Evolutionary conservation across 2,329 filamentous ascomycete species (phyloP), one percentile per base, ranked within the genome.

Genomic region (Pseudogymnoascus sp.): DNA sequence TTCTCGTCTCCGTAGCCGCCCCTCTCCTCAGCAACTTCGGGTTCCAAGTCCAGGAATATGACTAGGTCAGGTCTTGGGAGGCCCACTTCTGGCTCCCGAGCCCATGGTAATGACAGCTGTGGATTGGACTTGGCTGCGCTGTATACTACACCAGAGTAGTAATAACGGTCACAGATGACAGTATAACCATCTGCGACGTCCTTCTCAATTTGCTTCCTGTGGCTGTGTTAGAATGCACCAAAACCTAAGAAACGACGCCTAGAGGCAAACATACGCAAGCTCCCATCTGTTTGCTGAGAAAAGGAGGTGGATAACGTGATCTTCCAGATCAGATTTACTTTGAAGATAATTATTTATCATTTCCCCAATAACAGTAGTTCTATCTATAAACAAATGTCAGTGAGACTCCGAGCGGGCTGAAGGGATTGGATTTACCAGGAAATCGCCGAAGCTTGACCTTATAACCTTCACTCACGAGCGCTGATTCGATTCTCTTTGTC

Each of bases 131-230:
- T 97, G 3, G 94, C 93, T 0, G 91, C 90, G 22, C 87, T 91
- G 77, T 97, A 99, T 58, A 97, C 91, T 62, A 92, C 89, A 60
- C 94, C 94, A 18, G 89, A 94, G 77, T 96, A 93, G 72, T 95
- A 96, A 77, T 97, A 99, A 57, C 94, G 86, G 74, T 99, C 94
- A 66, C 93, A 86, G 38, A 99, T 79, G 33, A 99, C 81, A 0
- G 85, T 94, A 18, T 80, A 86, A 7, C 93, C 92, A 1, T 78
- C 73, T 0, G 78, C 75, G 5, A 97, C 74, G 5, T 82, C 76
- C 1, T 74, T 61, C 15, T 77, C 70, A 50, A 87, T 86, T 58
- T 75, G 75, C 66, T 78, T 76, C 2, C 81, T 84, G 62, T 35
- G 39, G 25, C 18, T 20, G 41, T 22, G 37, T 15, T 15, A 25